phyloP scores from a whole-genome alignment of 129 eudicot species.

The Ambrosia trifida region DNA sequence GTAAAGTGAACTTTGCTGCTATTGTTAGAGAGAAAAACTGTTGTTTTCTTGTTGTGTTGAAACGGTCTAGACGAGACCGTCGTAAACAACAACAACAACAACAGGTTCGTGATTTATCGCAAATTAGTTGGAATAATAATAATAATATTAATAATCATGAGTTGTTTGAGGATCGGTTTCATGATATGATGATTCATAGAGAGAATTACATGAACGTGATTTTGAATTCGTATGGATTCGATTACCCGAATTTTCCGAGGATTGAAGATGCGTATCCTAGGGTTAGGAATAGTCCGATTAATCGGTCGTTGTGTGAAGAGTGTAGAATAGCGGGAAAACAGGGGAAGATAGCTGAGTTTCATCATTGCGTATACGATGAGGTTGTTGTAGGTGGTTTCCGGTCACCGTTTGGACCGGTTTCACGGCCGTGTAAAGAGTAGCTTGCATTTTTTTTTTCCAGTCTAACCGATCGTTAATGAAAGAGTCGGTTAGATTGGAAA shows the following conservation, averaged over 20 bases:
- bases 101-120: constrained; percentile 26
- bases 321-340: constrained; percentile 36
- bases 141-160: constrained; percentile 29
- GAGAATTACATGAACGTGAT: constrained; percentile 41
- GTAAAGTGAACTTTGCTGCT: constrained; percentile 53
- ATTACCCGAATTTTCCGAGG: constrained; percentile 23
- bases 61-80: constrained; percentile 55
- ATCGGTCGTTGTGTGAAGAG: constrained; percentile 30
- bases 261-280: constrained; percentile 22
- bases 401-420: constrained; percentile 56
- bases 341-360: constrained; percentile 49
- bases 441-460: no score
- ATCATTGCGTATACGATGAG: constrained; percentile 52
- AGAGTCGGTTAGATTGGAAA: no score
- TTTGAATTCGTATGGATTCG: constrained; percentile 22
- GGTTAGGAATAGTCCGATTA: neutral
- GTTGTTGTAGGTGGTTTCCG: constrained; percentile 37
- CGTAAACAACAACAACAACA: constrained; percentile 29
- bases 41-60: constrained; percentile 57
- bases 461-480: no score
- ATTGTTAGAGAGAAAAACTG: constrained; percentile 40
- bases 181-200: constrained; percentile 35
- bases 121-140: constrained; percentile 37
- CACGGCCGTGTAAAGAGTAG: constrained; percentile 27
- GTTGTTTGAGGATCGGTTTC: constrained; percentile 34